These are phyloP conservation scores for Melampsora abietis-canadensis DNA, from an alignment of 1,284 basidiomycete species.

Conservation along the genomic window DNA sequence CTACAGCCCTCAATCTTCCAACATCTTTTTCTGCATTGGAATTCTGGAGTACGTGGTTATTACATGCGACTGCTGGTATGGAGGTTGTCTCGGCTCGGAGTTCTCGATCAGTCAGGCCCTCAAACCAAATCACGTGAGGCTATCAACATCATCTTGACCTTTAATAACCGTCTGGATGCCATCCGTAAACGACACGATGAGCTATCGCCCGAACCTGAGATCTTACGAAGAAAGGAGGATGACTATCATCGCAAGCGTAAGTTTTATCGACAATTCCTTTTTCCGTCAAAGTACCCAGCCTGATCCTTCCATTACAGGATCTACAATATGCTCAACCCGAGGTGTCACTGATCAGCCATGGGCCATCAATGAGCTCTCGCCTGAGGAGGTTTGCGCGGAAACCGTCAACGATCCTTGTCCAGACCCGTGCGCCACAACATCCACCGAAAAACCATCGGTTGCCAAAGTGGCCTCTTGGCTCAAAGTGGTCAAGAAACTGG, in stretches of 20 bases:
- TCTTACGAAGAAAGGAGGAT: constrained; percentile 18
- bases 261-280: constrained; percentile 32
- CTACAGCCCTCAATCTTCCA: constrained; percentile 56
- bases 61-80: constrained; percentile 56
- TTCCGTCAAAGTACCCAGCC: constrained; percentile 40
- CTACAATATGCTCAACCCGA: constrained; percentile 52
- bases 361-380: constrained; percentile 45
- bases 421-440: not conserved
- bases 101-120: constrained; percentile 48
- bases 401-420: constrained; percentile 2
- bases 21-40: constrained; percentile 58
- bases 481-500: constrained; percentile 43
- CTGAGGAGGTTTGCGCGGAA: constrained; percentile 37
- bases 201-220: constrained; percentile 33
- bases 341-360: constrained; percentile 51
- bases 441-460: constrained; percentile 44
- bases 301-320: constrained; percentile 37
- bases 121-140: constrained; percentile 52
- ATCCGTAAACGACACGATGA: constrained; percentile 57
- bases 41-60: constrained; percentile 57
- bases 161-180: constrained; percentile 56
- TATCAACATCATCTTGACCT: constrained; percentile 55
- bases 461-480: constrained; percentile 50
- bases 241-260: constrained; percentile 16
- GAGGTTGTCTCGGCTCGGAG: constrained; percentile 57